A percentile compares a stretch with the other conserved stretches of the same genome.
phyloP scores from a whole-genome alignment of 495 filamentous ascomycete species.

The Chaetomium cochliodes region DNA sequence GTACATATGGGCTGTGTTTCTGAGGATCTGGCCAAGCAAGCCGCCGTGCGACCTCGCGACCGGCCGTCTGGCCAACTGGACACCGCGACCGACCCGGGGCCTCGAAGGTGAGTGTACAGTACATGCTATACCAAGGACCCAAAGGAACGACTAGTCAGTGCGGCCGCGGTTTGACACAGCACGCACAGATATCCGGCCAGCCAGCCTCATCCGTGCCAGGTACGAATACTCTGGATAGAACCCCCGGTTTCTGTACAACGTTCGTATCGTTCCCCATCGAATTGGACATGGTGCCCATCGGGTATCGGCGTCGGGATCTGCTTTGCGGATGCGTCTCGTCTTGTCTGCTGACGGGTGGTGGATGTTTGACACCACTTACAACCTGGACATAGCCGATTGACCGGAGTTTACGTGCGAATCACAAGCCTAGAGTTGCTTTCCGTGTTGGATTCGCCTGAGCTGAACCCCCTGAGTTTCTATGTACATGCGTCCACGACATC shows the following conservation, averaged over 20 bases:
- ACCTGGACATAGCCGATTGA: not conserved
- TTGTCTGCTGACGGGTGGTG: conserved; percentile 2
- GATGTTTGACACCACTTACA: not conserved
- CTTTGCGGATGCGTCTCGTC: not conserved
- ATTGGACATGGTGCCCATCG: not conserved
- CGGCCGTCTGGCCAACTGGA: not conserved
- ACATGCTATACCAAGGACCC: too few relatives aligned
- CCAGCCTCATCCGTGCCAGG: too few relatives aligned
- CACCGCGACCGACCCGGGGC: not conserved
- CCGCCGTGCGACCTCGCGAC: conserved; percentile 2
- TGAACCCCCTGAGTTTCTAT: too few relatives aligned
- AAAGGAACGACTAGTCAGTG: too few relatives aligned
- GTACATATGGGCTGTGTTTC: not conserved
- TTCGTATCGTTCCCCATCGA: not conserved
- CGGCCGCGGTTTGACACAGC: too few relatives aligned
- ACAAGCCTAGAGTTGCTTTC: not conserved
- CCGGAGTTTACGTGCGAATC: conserved; percentile 4
- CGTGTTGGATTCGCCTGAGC: not conserved
- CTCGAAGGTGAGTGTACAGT: too few relatives aligned
- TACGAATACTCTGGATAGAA: too few relatives aligned
- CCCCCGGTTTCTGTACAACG: not conserved
- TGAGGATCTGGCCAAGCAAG: conserved; percentile 5
- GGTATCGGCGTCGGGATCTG: conserved; percentile 12
- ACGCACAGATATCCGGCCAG: too few relatives aligned
- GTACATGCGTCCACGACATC: not conserved